phyloP scores from a whole-genome alignment of 441 rosid species.

The Omphalea diandra region DNA sequence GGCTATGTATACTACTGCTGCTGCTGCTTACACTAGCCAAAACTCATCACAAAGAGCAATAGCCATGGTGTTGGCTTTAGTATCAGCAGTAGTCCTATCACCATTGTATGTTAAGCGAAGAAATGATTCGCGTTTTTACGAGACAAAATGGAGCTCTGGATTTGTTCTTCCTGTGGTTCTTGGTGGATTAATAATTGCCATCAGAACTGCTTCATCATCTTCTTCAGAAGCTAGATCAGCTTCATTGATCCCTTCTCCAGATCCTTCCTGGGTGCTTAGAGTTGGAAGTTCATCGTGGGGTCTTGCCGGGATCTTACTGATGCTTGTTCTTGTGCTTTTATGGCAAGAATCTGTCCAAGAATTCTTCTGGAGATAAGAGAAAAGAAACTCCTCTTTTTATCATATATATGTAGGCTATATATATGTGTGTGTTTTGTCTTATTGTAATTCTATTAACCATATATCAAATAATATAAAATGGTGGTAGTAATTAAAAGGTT shows the following conservation, averaged over 20 bases:
- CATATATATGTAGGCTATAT: too few relatives aligned
- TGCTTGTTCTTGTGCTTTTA: slow-evolving; percentile 54
- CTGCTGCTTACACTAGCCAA: slow-evolving; percentile 10
- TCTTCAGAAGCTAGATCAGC: slow-evolving; percentile 18
- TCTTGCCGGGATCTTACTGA: slow-evolving; percentile 46
- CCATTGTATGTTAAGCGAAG: slow-evolving; percentile 39
- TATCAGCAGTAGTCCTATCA: slow-evolving; percentile 45
- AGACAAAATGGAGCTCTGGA: slow-evolving; percentile 42
- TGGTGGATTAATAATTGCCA: slow-evolving; percentile 52
- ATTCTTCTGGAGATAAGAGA: slow-evolving; percentile 60
- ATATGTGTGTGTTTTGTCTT: background rate
- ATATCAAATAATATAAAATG: background rate
- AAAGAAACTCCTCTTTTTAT: too few relatives aligned
- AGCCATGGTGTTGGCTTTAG: slow-evolving; percentile 59
- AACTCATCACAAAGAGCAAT: slow-evolving; percentile 45
- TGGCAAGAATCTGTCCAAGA: slow-evolving; percentile 56
- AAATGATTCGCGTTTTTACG: slow-evolving; percentile 18
- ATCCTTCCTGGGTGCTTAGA: slow-evolving; percentile 54
- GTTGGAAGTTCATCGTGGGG: slow-evolving; percentile 62
- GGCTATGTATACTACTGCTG: slow-evolving; percentile 31
- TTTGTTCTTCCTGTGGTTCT: slow-evolving; percentile 56
- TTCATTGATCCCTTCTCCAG: slow-evolving; percentile 33
- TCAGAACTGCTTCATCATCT: slow-evolving; percentile 32
- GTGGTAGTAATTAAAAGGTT: background rate
- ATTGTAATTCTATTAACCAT: background rate